These are phyloP conservation scores for Zygosaccharomyces pseudobailii DNA, from an alignment of 1,139 yeast species.

Conservation along the genomic window DNA sequence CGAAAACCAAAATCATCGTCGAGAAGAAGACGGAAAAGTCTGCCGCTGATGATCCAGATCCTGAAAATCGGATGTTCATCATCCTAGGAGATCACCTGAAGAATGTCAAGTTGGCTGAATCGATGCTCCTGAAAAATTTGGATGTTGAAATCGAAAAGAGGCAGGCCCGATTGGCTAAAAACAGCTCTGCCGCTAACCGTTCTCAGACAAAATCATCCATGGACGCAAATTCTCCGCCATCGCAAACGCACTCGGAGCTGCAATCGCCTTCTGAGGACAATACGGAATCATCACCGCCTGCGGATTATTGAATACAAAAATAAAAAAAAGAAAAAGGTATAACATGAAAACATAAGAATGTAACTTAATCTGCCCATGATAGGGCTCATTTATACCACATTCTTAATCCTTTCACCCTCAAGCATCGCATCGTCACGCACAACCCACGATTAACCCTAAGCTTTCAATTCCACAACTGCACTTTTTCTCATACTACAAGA, in stretches of 20 bases:
- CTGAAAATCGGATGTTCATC: conserved; percentile 66
- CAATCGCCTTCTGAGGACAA: not conserved
- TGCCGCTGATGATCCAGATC: conserved; percentile 57
- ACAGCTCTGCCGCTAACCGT: not conserved
- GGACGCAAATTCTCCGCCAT: not conserved
- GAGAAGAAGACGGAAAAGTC: conserved; percentile 65
- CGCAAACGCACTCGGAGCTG: not conserved
- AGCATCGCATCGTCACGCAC: not conserved
- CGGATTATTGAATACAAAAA: not conserved
- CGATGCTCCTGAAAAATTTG: conserved; percentile 47
- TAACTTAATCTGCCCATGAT: not conserved
- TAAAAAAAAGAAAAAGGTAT: not conserved
- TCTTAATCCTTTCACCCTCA: not conserved
- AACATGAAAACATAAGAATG: not conserved
- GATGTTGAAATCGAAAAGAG: conserved; percentile 77
- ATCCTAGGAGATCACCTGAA: conserved; percentile 54
- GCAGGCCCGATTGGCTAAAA: conserved; percentile 14
- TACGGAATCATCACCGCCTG: not conserved
- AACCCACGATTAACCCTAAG: not conserved
- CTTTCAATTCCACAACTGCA: not conserved
- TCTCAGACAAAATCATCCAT: not conserved
- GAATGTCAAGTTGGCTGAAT: conserved; percentile 30
- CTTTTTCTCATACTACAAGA: not conserved
- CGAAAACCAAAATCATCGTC: conserved; percentile 79
- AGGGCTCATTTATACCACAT: not conserved